Base-by-base conservation (phyloP, 805 yeast genomes). In the Saccharomycopsis sp. region DNA sequence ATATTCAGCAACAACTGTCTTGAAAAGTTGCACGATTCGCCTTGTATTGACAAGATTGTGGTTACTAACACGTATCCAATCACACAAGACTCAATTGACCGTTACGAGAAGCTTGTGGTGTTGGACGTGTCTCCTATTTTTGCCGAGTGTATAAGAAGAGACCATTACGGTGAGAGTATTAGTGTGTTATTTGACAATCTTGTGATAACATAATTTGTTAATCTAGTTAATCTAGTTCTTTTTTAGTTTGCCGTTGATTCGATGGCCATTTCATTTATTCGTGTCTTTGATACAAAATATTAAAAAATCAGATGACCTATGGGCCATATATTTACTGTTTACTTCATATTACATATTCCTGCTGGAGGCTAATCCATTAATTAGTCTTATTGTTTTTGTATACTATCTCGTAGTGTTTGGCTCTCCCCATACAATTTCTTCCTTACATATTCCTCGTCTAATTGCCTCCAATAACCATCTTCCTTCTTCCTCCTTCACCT, bases 71-170 rank as follows among this genome's bases (percentile, higher is more conserved):
- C 99, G 2, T 94, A 90, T 68, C 99, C 99, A 59, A 88, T 93
- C 55, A 75, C 86, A 19, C 80, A 80, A 64, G 86, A 82, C 60
- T 78, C 81, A 65, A 73, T 80, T 35, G 78, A 76, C 56, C 78
- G 76, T 54, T 78, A 85, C 63, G 75, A 82, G 60, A 94, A 94
- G 72, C 78, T 94, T 66, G 84, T 84, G 15, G 87, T 90, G 54
- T 91, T 94, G 67, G 99, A 94, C 69, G 96, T 94, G 54, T 87
- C 97, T 62, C 87, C 96, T 19, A 91, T 94, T 56, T 88, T 94
- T 69, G 98, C 98, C 41, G 99, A 94, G 77, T 94, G 98, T 73
- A 93, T 94, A 62, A 86, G 99, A 76, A 87, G 99, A 77, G 97
- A 94, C 70, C 99, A 94, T 72, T 92, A 93, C 67, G 99, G 99